These are phyloP conservation scores for Trichophyton benhamiae DNA, from an alignment of 2,329 filamentous ascomycete species.

Conservation along the genomic window DNA sequence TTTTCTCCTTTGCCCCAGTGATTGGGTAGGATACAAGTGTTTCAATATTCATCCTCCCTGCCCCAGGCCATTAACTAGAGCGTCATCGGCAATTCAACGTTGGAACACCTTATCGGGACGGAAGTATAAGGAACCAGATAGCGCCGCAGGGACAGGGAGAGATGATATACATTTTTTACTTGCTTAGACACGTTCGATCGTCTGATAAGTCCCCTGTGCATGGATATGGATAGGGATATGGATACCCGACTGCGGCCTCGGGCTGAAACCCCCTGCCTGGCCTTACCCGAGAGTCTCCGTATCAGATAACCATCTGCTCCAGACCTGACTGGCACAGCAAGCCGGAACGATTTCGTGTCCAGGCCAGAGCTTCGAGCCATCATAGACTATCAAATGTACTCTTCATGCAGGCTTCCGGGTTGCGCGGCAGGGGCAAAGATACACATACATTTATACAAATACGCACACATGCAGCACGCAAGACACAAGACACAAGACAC, in stretches of 20 bases:
- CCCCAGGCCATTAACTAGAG: neutral
- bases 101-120: neutral
- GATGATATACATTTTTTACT: neutral
- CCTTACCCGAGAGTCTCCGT: neutral
- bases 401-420: neutral
- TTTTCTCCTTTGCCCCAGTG: neutral
- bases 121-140: neutral
- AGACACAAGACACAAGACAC: no score
- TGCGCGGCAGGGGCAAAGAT: neutral
- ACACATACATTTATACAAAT: neutral
- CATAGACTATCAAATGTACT: no score
- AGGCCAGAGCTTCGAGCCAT: no score
- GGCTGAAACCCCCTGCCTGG: neutral
- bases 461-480: no score
- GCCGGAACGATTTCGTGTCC: neutral
- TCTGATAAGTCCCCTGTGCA: neutral
- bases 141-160: neutral
- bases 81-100: neutral
- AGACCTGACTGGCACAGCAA: neutral
- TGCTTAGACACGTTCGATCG: neutral
- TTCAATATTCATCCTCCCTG: neutral
- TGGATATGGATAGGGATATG: neutral
- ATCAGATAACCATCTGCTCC: neutral
- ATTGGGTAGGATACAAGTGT: neutral
- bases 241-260: slow-evolving; percentile 2